These are phyloP conservation scores for Curvularia eragrostidis DNA, from an alignment of 2,329 filamentous ascomycete species.

Conservation along the genomic window DNA sequence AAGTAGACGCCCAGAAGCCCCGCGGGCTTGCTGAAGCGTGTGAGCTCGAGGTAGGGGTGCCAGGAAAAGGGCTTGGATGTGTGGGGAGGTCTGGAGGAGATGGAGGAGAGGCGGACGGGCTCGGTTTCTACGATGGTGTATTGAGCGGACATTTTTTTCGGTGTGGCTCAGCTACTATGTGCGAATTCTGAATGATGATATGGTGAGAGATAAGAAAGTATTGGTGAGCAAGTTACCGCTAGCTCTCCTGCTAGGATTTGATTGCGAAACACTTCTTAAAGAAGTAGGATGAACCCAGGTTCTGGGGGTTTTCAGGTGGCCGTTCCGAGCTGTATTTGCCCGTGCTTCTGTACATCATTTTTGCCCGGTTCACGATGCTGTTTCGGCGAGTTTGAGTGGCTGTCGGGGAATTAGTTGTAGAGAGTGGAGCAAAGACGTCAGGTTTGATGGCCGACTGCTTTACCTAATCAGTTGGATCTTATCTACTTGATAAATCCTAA, in stretches of 20 bases:
- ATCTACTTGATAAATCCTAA: not conserved
- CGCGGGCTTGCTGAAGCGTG: slow-evolving; percentile 52
- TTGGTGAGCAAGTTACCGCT: not conserved
- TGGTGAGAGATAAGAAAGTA: slow-evolving; percentile 2
- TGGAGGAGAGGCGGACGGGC: not conserved
- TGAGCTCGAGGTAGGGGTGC: slow-evolving; percentile 47
- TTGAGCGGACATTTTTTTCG: slow-evolving; percentile 4
- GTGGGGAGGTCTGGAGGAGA: slow-evolving; percentile 2
- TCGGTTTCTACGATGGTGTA: slow-evolving; percentile 10
- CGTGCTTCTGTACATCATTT: not conserved
- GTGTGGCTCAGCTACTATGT: not conserved
- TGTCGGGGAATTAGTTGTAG: slow-evolving; percentile 7
- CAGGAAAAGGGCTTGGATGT: slow-evolving; percentile 7
- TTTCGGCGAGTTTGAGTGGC: slow-evolving; percentile 9
- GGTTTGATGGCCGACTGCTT: not conserved
- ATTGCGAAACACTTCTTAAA: slow-evolving; percentile 7
- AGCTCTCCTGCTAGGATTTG: not conserved
- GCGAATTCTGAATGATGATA: not conserved
- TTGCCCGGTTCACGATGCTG: not conserved
- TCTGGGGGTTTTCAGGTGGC: not conserved
- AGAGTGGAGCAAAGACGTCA: not conserved
- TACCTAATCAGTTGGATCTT: not conserved
- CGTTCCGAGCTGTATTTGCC: not conserved
- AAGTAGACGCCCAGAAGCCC: slow-evolving; percentile 59
- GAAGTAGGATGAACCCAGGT: not conserved